phyloP scores from a whole-genome alignment of 768 basidiomycete species.

The Clitopilus hobsonii region DNA sequence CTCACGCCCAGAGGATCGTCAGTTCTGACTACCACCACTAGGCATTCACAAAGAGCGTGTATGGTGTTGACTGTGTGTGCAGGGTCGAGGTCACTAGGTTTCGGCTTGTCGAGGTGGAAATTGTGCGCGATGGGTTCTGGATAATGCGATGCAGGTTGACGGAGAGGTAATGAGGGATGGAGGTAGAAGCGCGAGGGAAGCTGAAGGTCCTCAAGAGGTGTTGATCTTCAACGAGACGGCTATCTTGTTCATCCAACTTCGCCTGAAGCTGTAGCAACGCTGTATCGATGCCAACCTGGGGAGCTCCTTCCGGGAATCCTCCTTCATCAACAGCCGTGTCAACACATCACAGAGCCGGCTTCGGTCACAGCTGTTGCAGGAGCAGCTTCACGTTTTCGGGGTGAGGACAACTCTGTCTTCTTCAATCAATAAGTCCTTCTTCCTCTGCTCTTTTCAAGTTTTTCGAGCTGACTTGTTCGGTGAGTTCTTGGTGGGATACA shows the following conservation, averaged over 20 bases:
- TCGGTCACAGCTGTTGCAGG: too few species aligned
- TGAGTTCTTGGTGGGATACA: too few species aligned
- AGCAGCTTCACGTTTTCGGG: too few species aligned
- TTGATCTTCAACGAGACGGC: conserved; percentile 75
- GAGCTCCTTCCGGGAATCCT: conserved; percentile 72
- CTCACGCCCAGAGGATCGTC: conserved; percentile 68
- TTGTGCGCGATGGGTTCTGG: conserved; percentile 93
- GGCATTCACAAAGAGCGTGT: conserved; percentile 63
- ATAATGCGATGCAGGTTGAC: conserved; percentile 95
- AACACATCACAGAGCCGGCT: too few species aligned
- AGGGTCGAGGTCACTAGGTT: conserved; percentile 90
- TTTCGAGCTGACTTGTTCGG: too few species aligned
- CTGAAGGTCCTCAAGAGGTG: conserved; percentile 73
- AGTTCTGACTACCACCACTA: conserved; percentile 85
- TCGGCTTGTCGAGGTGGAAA: conserved; percentile 93
- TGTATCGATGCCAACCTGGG: conserved; percentile 88
- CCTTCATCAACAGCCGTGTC: conserved; percentile 72
- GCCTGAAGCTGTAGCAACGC: conserved; percentile 78
- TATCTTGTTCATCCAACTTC: conserved; percentile 68
- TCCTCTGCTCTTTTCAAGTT: too few species aligned
- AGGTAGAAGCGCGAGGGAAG: conserved; percentile 73
- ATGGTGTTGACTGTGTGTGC: conserved; percentile 81
- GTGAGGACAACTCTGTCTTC: too few species aligned
- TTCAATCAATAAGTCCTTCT: too few species aligned
- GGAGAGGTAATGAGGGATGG: conserved; percentile 78